A percentile compares a stretch with the other conserved stretches of the same genome.
Conservation (phyloP, 352 stramenopile genomes). For the Pythium dissimile region DNA sequence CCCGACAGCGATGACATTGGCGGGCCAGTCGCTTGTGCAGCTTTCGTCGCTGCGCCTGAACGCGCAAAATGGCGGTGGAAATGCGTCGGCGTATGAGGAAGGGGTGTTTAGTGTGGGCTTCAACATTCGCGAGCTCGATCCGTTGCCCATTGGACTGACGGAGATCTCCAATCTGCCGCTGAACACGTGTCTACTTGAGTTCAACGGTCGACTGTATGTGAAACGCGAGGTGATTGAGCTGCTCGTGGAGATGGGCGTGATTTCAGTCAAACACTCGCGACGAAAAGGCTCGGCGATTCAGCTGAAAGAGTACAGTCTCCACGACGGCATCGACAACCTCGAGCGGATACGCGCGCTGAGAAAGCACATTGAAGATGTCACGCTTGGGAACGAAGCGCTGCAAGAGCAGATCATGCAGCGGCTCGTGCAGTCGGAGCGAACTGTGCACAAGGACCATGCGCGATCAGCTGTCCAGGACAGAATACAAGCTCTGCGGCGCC, state of each 20-base stretch:
- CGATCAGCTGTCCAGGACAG: slow-evolving; percentile 43
- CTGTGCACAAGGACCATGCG: slow-evolving; percentile 47
- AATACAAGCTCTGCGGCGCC: slow-evolving; percentile 39
- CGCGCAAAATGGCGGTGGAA: background rate
- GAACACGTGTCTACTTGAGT: slow-evolving; percentile 82
- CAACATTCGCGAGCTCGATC: slow-evolving; percentile 64
- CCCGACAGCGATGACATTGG: background rate
- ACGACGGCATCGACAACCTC: slow-evolving; percentile 68
- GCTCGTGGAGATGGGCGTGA: slow-evolving; percentile 60
- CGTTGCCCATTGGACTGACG: slow-evolving; percentile 49
- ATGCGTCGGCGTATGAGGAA: slow-evolving; percentile 28
- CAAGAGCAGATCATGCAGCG: slow-evolving; percentile 53
- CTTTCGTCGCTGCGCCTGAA: background rate
- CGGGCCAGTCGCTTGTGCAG: background rate
- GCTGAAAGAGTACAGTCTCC: slow-evolving; percentile 73
- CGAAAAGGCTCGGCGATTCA: slow-evolving; percentile 76
- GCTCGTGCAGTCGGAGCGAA: slow-evolving; percentile 34
- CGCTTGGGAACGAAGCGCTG: slow-evolving; percentile 34
- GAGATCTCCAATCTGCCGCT: slow-evolving; percentile 71
- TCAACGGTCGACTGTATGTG: slow-evolving; percentile 60
- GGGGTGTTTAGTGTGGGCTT: slow-evolving; percentile 60
- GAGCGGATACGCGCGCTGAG: slow-evolving; percentile 48
- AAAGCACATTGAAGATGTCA: slow-evolving; percentile 47
- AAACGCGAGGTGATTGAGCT: slow-evolving; percentile 68
- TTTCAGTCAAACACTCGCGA: slow-evolving; percentile 59